These are phyloP conservation scores for Botrytis sinoallii DNA, from an alignment of 2,329 filamentous ascomycete species.

Conservation along the genomic window DNA sequence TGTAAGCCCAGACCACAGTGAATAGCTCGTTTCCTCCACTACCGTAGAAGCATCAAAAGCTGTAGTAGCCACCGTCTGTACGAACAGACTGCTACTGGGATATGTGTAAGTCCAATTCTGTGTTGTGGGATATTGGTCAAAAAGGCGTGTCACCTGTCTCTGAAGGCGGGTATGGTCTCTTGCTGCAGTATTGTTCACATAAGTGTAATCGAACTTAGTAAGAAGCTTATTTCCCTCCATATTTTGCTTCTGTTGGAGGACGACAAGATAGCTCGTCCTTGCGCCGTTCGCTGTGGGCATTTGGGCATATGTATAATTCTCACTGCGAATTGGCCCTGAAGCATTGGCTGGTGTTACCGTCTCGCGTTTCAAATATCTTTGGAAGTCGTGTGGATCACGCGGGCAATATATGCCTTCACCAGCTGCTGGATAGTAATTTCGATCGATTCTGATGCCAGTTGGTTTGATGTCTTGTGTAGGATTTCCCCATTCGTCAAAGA, in stretches of 20 bases:
- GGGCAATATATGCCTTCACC: constrained; percentile 9
- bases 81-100: background rate
- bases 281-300: constrained; percentile 4
- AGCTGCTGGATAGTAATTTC: constrained; percentile 4
- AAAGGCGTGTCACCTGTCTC: constrained; percentile 2
- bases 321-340: background rate
- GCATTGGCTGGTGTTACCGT: constrained; percentile 1
- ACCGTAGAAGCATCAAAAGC: constrained; percentile 8
- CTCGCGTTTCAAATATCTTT: constrained; percentile 9
- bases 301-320: constrained; percentile 7
- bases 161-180: constrained; percentile 12
- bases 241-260: background rate
- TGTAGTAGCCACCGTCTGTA: background rate
- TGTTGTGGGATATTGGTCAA: background rate
- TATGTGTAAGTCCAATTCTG: constrained; percentile 7
- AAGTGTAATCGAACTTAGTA: background rate
- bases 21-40: constrained; percentile 6
- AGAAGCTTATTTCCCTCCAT: background rate
- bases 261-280: constrained; percentile 3
- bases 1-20: constrained; percentile 2
- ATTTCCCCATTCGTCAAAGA: constrained; percentile 16
- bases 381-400: constrained; percentile 13
- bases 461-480: constrained; percentile 2
- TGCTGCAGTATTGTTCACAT: constrained; percentile 1
- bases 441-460: constrained; percentile 7